Base-by-base conservation (phyloP, 192 early-diverging fungal species). In the Backusella morwellensis region DNA sequence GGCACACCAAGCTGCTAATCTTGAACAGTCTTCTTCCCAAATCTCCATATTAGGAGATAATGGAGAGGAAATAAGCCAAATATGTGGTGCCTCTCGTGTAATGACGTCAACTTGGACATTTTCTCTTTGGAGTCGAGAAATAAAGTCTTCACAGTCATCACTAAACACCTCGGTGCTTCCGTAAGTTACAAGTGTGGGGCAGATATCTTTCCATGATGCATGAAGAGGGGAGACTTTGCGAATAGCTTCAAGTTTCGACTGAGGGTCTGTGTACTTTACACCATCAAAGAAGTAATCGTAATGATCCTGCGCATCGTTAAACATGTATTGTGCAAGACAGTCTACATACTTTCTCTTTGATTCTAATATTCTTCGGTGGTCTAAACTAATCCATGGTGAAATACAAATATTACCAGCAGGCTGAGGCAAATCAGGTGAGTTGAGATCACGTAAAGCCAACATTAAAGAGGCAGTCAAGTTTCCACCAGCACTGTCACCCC, bases 401-500 rank as follows among this genome's bases (percentile, higher is more conserved):
- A 77, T 71, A 7, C 34, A 56, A 15, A 77, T 17, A 26, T 41
- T 63, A n/a, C 70, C 70, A 9, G 76, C 76, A 32, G 76, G 76
- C 14, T 54, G 35, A 66, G 52, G 68, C 34, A 72, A 41, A 21
- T n/a, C 26, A 21, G 38, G 7, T 9, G 29, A 35, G 2, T 56
- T n/a, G 17, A 71, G 35, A 44, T 75, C 63, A 40, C 38, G 35
- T 32, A 75, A 29, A 44, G 59, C 17, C 59, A 66, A 21, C 23
- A 72, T 29, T 21, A 50, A 35, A 47, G 21, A 32, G 17, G 68
- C 54, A 23, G 42, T 56, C 38, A 71, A 66, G 56, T 77, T 77
- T 15, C 76, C 76, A 35, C 76, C 76, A 29, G 68, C 69, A 56
- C 69, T 72, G 23, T 77, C 76, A 3, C 76, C 76, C 5, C 14